These are phyloP conservation scores for Linum tenue DNA, from an alignment of 345 rosid species.

Conservation along the genomic window DNA sequence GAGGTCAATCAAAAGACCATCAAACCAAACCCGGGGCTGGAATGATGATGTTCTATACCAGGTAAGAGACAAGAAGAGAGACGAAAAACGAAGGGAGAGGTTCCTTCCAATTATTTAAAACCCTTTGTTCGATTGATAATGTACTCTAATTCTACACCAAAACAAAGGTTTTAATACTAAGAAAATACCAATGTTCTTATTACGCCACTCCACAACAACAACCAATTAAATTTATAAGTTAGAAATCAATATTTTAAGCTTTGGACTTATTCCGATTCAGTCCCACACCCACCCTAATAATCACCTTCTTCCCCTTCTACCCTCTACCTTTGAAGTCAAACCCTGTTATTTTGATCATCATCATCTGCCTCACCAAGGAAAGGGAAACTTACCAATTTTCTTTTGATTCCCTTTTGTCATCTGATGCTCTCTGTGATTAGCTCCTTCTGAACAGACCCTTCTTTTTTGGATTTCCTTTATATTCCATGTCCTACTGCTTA, in stretches of 20 bases:
- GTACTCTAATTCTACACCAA: neutral
- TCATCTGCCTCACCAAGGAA: conserved; percentile 16
- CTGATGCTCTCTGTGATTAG: neutral
- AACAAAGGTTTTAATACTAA: neutral
- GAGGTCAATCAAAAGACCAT: too few species aligned
- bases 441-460: neutral
- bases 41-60: conserved; percentile 26
- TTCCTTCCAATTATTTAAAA: conserved; percentile 7
- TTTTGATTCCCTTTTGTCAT: conserved; percentile 6
- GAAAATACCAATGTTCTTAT: neutral
- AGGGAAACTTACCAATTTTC: neutral
- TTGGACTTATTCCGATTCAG: conserved; percentile 23
- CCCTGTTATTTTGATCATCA: conserved; percentile 13
- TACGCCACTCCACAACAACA: neutral
- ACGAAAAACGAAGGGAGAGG: conserved; percentile 31
- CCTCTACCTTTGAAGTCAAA: conserved; percentile 44
- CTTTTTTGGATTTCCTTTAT: too few species aligned
- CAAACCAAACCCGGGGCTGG: neutral
- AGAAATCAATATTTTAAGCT: conserved; percentile 7
- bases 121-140: conserved; percentile 19
- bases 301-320: conserved; percentile 10
- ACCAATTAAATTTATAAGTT: neutral
- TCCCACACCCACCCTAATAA: conserved; percentile 9
- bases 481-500: too few species aligned
- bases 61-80: conserved; percentile 47